A percentile compares a stretch with the other conserved stretches of the same genome.
phyloP scores from a whole-genome alignment of 2,329 filamentous ascomycete genomes.

The Calonectria fujianensis region DNA sequence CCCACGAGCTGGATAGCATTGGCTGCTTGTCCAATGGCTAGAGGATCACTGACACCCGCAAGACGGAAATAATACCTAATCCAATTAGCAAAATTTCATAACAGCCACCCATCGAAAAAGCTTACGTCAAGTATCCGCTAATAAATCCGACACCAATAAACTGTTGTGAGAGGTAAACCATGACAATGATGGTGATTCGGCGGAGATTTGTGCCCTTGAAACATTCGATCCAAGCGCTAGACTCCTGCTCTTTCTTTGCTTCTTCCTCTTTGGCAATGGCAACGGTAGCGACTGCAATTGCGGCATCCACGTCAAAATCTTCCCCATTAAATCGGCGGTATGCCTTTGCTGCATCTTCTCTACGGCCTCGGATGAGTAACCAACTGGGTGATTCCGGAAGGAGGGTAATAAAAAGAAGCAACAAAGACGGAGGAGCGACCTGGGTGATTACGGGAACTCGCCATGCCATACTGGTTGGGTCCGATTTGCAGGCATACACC shows the following conservation, averaged over 20 bases:
- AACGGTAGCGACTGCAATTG: slow-evolving; percentile 44
- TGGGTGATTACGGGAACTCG: slow-evolving; percentile 57
- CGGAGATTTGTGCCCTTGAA: slow-evolving; percentile 55
- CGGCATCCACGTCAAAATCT: slow-evolving; percentile 51
- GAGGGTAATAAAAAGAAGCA: slow-evolving; percentile 42
- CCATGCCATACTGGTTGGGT: slow-evolving; percentile 54
- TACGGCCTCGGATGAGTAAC: slow-evolving; percentile 41
- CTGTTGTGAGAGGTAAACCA: slow-evolving; percentile 58
- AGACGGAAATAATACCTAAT: slow-evolving; percentile 54
- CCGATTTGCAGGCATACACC: slow-evolving; percentile 48
- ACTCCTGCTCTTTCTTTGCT: slow-evolving; percentile 47
- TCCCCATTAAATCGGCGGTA: slow-evolving; percentile 53
- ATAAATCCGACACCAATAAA: slow-evolving; percentile 57
- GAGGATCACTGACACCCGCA: slow-evolving; percentile 54
- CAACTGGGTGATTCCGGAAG: slow-evolving; percentile 45
- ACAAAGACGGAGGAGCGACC: slow-evolving; percentile 52
- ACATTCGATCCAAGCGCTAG: slow-evolving; percentile 53
- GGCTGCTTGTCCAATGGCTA: slow-evolving; percentile 55
- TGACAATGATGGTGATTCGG: slow-evolving; percentile 56
- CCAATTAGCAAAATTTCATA: background rate
- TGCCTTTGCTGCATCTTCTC: slow-evolving; percentile 41
- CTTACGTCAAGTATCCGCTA: slow-evolving; percentile 54
- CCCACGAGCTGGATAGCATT: slow-evolving; percentile 56
- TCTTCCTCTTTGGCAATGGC: slow-evolving; percentile 52
- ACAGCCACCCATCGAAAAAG: background rate